Percentiles rank a stretch among this genome's conserved stretches.
Conservation (phyloP, 495 filamentous ascomycete genomes). For the Tuber magnatum region DNA sequence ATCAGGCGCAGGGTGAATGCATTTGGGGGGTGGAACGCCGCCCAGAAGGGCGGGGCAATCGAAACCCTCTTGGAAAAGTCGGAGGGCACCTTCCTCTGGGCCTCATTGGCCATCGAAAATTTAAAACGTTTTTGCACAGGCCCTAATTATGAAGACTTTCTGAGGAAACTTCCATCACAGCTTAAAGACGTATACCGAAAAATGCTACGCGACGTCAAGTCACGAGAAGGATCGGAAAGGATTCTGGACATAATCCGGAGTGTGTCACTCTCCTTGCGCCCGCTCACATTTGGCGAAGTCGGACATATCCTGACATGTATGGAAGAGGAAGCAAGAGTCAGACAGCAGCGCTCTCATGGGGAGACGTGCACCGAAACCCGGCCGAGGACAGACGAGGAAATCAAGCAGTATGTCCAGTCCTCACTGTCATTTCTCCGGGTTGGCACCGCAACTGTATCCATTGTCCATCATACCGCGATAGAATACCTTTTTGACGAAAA, state of each 20-base stretch:
- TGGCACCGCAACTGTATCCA: not conserved
- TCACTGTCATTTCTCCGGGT: not conserved
- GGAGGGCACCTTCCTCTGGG: not conserved
- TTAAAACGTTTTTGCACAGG: not conserved
- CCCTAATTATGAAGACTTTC: not conserved
- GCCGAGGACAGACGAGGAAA: not conserved
- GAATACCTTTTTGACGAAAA: not conserved
- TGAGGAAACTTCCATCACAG: not conserved
- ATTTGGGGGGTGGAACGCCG: not conserved
- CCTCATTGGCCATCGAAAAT: not conserved
- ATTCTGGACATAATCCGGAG: not conserved
- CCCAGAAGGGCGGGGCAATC: not conserved
- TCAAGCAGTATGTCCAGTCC: not conserved
- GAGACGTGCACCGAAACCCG: too few species aligned
- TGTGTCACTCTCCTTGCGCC: not conserved
- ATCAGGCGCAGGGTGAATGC: not conserved
- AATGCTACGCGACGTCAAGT: not conserved
- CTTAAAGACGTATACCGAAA: not conserved
- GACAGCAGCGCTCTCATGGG: not conserved
- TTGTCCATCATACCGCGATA: not conserved
- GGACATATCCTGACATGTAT: not conserved
- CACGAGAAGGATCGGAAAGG: not conserved
- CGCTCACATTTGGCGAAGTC: not conserved
- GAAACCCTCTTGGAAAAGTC: too few species aligned
- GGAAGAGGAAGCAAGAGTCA: not conserved